Conservation (phyloP, 169 alveolate genomes). For the Eimeria falciformis region DNA sequence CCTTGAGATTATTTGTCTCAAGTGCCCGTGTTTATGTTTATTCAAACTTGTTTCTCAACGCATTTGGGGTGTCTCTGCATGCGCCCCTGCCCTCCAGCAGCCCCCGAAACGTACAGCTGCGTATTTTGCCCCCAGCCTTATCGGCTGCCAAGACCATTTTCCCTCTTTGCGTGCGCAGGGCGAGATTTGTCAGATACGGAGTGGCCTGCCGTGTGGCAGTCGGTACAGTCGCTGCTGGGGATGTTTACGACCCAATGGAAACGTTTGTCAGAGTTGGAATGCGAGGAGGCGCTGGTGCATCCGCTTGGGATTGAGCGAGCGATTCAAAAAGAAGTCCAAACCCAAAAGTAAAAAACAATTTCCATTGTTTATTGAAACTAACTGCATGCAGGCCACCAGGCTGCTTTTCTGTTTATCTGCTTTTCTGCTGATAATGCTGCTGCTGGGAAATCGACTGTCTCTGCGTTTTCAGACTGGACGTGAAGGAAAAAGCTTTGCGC, state of each 20-base stretch:
- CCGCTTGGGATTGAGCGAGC: not conserved
- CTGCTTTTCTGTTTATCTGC: not conserved
- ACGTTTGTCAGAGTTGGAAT: not conserved
- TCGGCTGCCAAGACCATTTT: not conserved
- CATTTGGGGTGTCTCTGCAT: too few relatives aligned
- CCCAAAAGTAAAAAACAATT: not conserved
- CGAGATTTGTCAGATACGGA: not conserved
- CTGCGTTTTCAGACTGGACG: not conserved
- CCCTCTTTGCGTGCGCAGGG: not conserved
- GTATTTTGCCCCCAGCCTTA: too few relatives aligned
- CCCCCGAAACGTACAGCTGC: too few relatives aligned
- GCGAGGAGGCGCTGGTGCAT: not conserved
- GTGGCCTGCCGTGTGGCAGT: not conserved
- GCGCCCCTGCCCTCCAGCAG: too few relatives aligned
- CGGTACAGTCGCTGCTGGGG: not conserved
- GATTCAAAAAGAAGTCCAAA: not conserved
- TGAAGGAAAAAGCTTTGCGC: not conserved
- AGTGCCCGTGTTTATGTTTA: too few relatives aligned
- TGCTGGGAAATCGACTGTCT: not conserved
- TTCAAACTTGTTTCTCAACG: too few relatives aligned
- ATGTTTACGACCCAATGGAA: not conserved
- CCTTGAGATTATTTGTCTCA: too few relatives aligned
- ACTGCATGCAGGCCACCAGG: too few relatives aligned
- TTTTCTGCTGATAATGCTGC: not conserved
- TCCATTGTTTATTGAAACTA: too few relatives aligned